Base-by-base conservation (phyloP, 129 eudicot genomes). In the Arctium minus region DNA sequence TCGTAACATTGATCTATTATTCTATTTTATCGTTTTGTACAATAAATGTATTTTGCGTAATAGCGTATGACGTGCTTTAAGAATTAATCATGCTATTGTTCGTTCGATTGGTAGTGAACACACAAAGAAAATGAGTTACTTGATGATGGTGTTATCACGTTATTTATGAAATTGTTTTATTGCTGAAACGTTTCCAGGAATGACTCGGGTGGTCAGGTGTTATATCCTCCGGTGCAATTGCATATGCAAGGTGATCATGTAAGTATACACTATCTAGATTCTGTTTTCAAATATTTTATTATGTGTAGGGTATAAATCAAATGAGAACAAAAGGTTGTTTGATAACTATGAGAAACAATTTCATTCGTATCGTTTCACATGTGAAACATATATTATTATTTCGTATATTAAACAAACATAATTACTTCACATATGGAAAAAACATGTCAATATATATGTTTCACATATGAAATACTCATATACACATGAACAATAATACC, bases 161-260 rank as follows among this genome's bases (percentile, higher is more conserved):
- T 30, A 9, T 71, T 83, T n/a, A 6, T 68, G 2, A 7, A 33
- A 44, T 53, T 70, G 44, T 78, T 40, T 77, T 17, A 39, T 72
- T 72, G 76, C 85, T 76, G 81, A 76, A 76, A 53, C 42, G 3
- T 12, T 39, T 30, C 37, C 11, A 65, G 64, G 77, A 64, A 68
- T 11, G 5, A 13, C 35, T 6, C 68, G 0, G 18, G 77, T 13
- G 82, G 75, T 81, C 72, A 33, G 67, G 36, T 72, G 12, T 65
- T 78, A 67, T 86, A 81, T 9, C 88, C 88, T 73, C 88, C 88
- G 2, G 86, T 82, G 10, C 88, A 86, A 75, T 72, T 86, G 69
- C 83, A 72, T 27, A 65, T 72, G 67, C 72, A 17, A 68, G 73
- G 77, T 46, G 86, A 86, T 82, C 80, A 73, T 77, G 88, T 86